Percentiles rank a stretch among this genome's conserved stretches.
Evolutionary conservation across 163 green algal genomes (phyloP).

Genomic region (Prototheca wickerhamii): DNA sequence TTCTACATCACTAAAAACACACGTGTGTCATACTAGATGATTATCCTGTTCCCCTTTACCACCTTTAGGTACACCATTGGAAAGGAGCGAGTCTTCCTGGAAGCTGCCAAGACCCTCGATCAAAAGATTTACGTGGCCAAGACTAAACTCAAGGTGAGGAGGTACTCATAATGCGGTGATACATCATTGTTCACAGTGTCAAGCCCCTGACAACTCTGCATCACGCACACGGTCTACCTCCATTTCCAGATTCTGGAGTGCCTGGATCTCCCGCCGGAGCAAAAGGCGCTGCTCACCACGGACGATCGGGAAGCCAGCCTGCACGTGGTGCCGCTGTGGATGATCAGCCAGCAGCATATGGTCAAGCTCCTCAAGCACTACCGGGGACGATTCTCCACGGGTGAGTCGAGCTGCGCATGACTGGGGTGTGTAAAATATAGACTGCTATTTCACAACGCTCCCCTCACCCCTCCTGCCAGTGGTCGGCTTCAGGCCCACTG

Average conservation of each 20-base stretch:
- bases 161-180: background rate
- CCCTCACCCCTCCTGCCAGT: conserved; percentile 6
- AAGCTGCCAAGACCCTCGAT: conserved; percentile 46
- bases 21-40: too few relatives aligned
- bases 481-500: conserved; percentile 79
- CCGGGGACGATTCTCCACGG: conserved; percentile 45
- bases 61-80: conserved; percentile 83
- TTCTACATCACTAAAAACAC: too few relatives aligned
- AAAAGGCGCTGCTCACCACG: conserved; percentile 58
- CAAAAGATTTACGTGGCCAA: conserved; percentile 56
- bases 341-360: conserved; percentile 40
- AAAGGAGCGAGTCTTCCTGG: conserved; percentile 83
- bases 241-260: conserved; percentile 60
- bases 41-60: too few relatives aligned
- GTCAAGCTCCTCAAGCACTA: conserved; percentile 30
- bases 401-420: conserved; percentile 13
- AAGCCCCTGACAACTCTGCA: too few relatives aligned
- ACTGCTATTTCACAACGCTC: background rate
- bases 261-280: conserved; percentile 49
- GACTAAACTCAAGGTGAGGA: conserved; percentile 51
- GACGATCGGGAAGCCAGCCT: conserved; percentile 61
- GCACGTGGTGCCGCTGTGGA: conserved; percentile 44
- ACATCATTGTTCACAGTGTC: too few relatives aligned
- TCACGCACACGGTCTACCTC: too few relatives aligned
- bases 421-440: conserved; percentile 7